Conservation (phyloP, 108 stramenopile species). For the Skeletonema grethae region DNA sequence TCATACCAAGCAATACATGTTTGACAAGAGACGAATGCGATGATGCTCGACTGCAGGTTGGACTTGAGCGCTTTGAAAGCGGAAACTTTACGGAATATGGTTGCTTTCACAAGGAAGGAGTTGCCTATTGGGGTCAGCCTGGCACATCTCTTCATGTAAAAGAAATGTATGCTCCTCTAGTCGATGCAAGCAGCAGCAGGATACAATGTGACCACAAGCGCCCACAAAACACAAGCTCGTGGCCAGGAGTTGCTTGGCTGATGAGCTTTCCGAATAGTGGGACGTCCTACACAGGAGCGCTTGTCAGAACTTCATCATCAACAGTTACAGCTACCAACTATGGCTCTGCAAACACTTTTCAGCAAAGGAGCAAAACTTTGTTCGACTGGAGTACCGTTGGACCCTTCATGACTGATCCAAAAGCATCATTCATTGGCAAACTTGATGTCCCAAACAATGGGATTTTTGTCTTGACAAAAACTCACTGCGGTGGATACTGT, state of each 20-base stretch:
- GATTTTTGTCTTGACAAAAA: conserved; percentile 52
- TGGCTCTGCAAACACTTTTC: conserved; percentile 40
- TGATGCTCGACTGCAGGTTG: background rate
- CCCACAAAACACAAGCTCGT: background rate
- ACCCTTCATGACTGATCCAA: background rate
- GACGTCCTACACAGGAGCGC: conserved; percentile 66
- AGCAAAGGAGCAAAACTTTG: background rate
- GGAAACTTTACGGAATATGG: background rate
- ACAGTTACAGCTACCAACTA: conserved; percentile 72
- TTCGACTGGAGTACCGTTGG: background rate
- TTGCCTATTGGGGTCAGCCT: background rate
- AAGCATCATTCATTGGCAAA: background rate
- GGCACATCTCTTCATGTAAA: background rate
- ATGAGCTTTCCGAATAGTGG: conserved; percentile 78
- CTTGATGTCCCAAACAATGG: conserved; percentile 28
- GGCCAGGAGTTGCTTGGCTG: conserved; percentile 35
- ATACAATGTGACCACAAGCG: conserved; percentile 1
- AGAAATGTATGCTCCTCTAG: background rate
- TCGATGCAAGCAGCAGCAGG: background rate
- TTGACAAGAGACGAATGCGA: background rate
- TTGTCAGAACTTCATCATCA: conserved; percentile 53
- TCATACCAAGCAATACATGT: background rate
- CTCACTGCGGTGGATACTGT: conserved; percentile 57
- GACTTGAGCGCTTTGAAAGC: background rate
- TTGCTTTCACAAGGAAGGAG: background rate